Conservation (phyloP, 2,329 filamentous ascomycete genomes). For the Aureobasidium namibiae region DNA sequence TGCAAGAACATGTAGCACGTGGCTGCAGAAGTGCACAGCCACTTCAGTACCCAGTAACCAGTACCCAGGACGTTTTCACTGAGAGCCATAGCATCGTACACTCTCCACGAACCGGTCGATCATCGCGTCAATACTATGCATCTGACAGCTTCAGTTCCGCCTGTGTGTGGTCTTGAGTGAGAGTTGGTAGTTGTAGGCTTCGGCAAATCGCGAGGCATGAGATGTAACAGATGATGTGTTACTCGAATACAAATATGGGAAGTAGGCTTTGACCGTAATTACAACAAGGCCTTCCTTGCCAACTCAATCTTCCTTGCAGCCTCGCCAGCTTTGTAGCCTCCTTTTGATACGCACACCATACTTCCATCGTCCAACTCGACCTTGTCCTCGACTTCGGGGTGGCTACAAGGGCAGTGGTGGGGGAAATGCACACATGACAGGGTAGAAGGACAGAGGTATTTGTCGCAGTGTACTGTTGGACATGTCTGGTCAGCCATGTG, state of each 20-base stretch:
- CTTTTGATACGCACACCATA: constrained; percentile 65
- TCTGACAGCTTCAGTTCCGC: no score
- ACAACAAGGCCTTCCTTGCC: constrained; percentile 70
- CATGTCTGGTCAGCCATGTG: background rate
- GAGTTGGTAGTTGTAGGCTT: no score
- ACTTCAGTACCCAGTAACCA: no score
- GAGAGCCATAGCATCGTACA: no score
- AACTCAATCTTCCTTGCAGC: constrained; percentile 68
- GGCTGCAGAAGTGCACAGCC: no score
- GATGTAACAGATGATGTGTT: no score
- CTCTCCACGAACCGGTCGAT: no score
- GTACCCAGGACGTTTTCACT: no score
- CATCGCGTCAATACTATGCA: no score
- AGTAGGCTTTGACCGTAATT: constrained; percentile 8
- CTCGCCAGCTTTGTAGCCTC: constrained; percentile 65
- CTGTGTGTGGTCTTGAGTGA: no score
- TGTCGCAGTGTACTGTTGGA: constrained; percentile 66
- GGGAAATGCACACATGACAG: constrained; percentile 93
- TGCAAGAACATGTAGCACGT: no score
- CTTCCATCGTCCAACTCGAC: constrained; percentile 65
- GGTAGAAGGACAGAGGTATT: constrained; percentile 91
- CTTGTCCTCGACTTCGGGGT: constrained; percentile 56
- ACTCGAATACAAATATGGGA: background rate
- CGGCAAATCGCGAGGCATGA: no score
- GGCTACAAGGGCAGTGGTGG: constrained; percentile 92